phyloP scores from a whole-genome alignment of 2,329 filamentous ascomycete genomes.

The Esteya vermicola region DNA sequence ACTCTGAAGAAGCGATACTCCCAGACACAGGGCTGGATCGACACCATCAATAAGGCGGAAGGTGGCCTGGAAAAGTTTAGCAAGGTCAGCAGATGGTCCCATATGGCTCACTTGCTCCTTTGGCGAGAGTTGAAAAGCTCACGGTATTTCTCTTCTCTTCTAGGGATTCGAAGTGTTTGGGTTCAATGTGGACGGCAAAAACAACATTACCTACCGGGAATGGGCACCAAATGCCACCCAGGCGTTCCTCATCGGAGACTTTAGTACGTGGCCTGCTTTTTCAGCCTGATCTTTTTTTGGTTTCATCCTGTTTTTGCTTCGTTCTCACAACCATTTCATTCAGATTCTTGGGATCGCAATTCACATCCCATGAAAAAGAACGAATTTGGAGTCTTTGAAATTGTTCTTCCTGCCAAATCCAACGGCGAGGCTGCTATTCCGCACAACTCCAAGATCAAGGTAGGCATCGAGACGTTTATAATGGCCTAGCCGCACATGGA shows the following conservation, averaged over 20 bases:
- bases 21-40: slow-evolving; percentile 77
- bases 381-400: slow-evolving; percentile 73
- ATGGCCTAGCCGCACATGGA: too few relatives aligned
- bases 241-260: slow-evolving; percentile 84
- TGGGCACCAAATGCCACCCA: slow-evolving; percentile 86
- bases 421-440: slow-evolving; percentile 66
- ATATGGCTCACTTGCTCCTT: background rate
- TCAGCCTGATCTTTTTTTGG: too few relatives aligned
- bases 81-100: slow-evolving; percentile 38
- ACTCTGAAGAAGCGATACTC: slow-evolving; percentile 61
- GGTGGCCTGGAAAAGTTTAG: slow-evolving; percentile 89
- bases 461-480: too few relatives aligned
- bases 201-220: slow-evolving; percentile 82
- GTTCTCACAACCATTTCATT: background rate
- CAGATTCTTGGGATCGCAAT: slow-evolving; percentile 74
- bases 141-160: background rate
- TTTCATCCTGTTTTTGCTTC: too few relatives aligned
- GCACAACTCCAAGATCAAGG: slow-evolving; percentile 95
- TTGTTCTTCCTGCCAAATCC: slow-evolving; percentile 53
- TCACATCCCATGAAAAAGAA: slow-evolving; percentile 82
- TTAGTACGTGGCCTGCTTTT: slow-evolving; percentile 73
- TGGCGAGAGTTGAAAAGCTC: background rate
- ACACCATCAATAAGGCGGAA: slow-evolving; percentile 66
- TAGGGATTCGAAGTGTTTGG: slow-evolving; percentile 81
- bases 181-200: slow-evolving; percentile 65